A percentile compares a stretch with the other conserved stretches of the same genome.
Evolutionary conservation across 768 basidiomycete genomes (phyloP).

Genomic region (Boletales sp.): DNA sequence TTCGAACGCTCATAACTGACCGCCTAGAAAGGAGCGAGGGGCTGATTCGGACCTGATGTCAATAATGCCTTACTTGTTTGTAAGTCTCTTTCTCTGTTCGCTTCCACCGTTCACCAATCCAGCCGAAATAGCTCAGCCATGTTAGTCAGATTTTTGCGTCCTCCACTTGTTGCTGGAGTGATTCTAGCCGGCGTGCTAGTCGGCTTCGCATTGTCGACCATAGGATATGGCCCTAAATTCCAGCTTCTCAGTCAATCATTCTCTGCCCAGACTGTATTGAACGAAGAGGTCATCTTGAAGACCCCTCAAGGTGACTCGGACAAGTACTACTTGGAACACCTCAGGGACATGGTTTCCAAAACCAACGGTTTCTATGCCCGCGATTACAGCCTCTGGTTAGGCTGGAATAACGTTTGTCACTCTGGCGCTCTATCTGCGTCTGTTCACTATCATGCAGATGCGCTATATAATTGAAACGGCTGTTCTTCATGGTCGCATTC

Average conservation of each 20-base stretch:
- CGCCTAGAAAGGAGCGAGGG: too few relatives aligned
- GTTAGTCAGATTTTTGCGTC: conserved; percentile 1
- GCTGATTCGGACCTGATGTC: too few relatives aligned
- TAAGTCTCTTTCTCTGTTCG: too few relatives aligned
- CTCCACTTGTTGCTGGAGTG: conserved; percentile 13
- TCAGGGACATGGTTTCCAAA: conserved; percentile 32
- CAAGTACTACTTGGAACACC: conserved; percentile 27
- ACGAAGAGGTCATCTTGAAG: conserved; percentile 8
- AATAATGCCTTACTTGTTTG: too few relatives aligned
- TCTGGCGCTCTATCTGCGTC: background rate
- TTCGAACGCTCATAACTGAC: too few relatives aligned
- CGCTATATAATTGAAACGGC: conserved; percentile 48
- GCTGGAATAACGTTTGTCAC: conserved; percentile 44
- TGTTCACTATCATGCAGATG: conserved; percentile 29
- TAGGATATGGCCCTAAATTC: conserved; percentile 12
- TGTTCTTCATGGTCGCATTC: conserved; percentile 38
- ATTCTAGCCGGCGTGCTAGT: conserved; percentile 28
- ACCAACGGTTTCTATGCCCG: conserved; percentile 45
- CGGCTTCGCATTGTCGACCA: conserved; percentile 21
- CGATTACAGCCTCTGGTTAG: conserved; percentile 46
- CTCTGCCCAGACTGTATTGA: conserved; percentile 6
- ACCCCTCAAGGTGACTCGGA: conserved; percentile 2
- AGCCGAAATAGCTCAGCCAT: too few relatives aligned
- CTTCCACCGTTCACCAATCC: too few relatives aligned
- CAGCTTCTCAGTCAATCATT: conserved; percentile 14